Conservation (phyloP, 208 protist genomes). For the Trypanosoma boissoni region DNA sequence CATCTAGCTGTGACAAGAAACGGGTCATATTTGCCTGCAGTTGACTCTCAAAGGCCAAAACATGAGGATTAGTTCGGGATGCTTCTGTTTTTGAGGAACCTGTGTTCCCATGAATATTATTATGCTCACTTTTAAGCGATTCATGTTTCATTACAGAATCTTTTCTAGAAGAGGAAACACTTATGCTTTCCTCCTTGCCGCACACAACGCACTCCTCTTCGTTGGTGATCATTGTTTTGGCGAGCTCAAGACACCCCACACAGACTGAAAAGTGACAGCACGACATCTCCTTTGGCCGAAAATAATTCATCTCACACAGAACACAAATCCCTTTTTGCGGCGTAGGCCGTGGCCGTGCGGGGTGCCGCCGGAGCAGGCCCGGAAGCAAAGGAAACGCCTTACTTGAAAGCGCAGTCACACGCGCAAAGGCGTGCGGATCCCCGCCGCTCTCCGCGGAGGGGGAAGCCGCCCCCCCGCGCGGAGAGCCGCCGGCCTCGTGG, state of each 20-base stretch:
- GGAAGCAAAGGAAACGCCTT: conserved; percentile 60
- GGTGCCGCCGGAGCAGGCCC: conserved; percentile 17
- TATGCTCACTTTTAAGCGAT: background rate
- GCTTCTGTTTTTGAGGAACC: background rate
- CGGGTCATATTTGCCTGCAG: conserved; percentile 43
- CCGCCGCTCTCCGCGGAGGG: background rate
- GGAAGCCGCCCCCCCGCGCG: background rate
- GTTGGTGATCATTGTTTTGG: conserved; percentile 54
- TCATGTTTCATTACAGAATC: background rate
- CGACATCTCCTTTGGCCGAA: conserved; percentile 30
- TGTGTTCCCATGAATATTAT: background rate
- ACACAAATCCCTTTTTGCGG: conserved; percentile 48
- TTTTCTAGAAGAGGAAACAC: background rate
- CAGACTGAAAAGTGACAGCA: conserved; percentile 70
- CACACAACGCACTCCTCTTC: conserved; percentile 72
- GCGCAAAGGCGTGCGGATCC: conserved; percentile 40
- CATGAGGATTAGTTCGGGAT: too few species aligned
- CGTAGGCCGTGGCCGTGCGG: background rate
- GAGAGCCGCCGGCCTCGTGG: background rate
- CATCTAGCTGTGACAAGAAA: conserved; percentile 47
- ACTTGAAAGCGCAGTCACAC: conserved; percentile 44
- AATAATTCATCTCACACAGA: conserved; percentile 57
- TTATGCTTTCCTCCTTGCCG: conserved; percentile 18
- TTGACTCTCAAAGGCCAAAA: conserved; percentile 32
- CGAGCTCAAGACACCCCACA: conserved; percentile 43